Percentiles rank a stretch among this genome's conserved stretches.
Conservation (phyloP, 306 rosid genomes). For the Quercus parvula region DNA sequence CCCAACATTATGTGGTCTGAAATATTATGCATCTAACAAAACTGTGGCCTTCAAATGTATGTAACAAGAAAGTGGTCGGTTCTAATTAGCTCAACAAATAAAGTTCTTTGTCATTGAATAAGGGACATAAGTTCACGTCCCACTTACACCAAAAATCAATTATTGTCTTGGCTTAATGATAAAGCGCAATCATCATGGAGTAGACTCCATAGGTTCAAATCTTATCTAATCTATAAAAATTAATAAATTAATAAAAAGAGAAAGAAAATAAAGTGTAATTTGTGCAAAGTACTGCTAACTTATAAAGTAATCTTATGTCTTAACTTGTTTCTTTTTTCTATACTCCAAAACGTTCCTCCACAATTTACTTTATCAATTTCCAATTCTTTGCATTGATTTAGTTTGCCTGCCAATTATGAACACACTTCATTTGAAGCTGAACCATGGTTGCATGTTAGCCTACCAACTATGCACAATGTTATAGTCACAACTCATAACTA, state of each 20-base stretch:
- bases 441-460: not conserved
- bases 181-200: too few relatives aligned
- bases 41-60: slow-evolving; percentile 16
- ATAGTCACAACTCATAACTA: not conserved
- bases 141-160: too few relatives aligned
- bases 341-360: not conserved
- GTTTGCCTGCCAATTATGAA: not conserved
- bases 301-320: not conserved
- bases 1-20: not conserved
- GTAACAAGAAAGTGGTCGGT: not conserved
- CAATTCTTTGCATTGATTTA: not conserved
- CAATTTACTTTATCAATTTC: not conserved
- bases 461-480: not conserved
- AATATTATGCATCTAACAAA: not conserved
- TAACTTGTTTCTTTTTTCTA: not conserved
- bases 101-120: too few relatives aligned
- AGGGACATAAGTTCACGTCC: too few relatives aligned
- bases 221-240: too few relatives aligned
- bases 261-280: not conserved
- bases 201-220: too few relatives aligned
- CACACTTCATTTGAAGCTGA: slow-evolving; percentile 7
- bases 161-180: too few relatives aligned
- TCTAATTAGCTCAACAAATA: too few relatives aligned
- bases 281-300: not conserved
- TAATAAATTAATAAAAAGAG: too few relatives aligned